A percentile compares a stretch with the other conserved stretches of the same genome.
Conservation (phyloP, 169 alveolate species). For the Cytauxzoon felis region DNA sequence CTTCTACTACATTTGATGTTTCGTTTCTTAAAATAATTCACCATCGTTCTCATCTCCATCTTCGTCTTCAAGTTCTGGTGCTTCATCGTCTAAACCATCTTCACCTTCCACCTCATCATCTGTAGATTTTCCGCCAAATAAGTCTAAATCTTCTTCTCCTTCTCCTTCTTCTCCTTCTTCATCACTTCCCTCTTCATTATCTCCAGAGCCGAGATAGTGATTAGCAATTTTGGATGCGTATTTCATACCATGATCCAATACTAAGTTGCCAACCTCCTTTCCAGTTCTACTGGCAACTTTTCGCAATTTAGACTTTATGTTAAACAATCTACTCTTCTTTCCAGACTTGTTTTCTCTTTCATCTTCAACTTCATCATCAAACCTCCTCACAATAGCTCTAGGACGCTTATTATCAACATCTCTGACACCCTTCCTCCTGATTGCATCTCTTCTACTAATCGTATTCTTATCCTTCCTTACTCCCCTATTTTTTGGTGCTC, state of each 20-base stretch:
- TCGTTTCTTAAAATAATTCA: not conserved
- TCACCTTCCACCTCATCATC: constrained; percentile 8
- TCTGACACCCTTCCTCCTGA: too few relatives aligned
- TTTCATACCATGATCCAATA: not conserved
- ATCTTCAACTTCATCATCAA: too few relatives aligned
- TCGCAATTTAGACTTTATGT: too few relatives aligned
- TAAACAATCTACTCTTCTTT: too few relatives aligned
- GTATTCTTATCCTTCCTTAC: too few relatives aligned
- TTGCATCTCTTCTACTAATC: too few relatives aligned
- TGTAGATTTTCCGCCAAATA: not conserved
- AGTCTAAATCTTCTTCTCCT: constrained; percentile 12
- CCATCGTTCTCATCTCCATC: constrained; percentile 7
- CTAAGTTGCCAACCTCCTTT: not conserved
- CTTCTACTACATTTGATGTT: not conserved
- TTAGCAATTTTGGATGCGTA: too few relatives aligned
- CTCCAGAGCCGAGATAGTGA: not conserved
- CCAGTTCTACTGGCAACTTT: too few relatives aligned
- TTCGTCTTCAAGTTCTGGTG: constrained; percentile 10
- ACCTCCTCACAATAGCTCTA: too few relatives aligned
- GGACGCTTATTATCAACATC: too few relatives aligned
- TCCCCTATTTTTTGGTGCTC: too few relatives aligned
- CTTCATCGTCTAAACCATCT: not conserved
- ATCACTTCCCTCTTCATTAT: not conserved
- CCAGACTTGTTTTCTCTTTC: too few relatives aligned
- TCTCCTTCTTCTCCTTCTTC: constrained; percentile 1